phyloP scores from a whole-genome alignment of 495 filamentous ascomycete species.

The Sporormia fimetaria region DNA sequence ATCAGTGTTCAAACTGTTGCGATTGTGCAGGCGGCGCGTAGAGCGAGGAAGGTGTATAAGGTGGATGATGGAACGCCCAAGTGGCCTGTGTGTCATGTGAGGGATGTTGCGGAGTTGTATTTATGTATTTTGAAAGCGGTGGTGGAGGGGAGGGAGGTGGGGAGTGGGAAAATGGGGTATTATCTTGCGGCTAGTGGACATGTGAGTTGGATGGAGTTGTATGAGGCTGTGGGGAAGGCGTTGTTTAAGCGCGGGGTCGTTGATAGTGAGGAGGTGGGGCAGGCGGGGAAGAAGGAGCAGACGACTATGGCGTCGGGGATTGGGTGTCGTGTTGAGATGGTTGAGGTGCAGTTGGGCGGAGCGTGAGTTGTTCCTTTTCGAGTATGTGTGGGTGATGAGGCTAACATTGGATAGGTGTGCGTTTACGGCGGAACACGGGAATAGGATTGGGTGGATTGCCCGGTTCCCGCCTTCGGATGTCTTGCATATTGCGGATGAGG shows the following conservation, averaged over 20 bases:
- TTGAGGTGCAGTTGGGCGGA: constrained; percentile 34
- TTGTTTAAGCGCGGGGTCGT: constrained; percentile 34
- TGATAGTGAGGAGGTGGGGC: constrained; percentile 27
- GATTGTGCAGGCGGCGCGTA: constrained; percentile 37
- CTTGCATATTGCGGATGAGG: constrained; percentile 32
- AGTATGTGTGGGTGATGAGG: not conserved
- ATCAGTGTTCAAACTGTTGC: constrained; percentile 42
- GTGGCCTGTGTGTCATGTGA: constrained; percentile 42
- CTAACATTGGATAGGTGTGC: constrained; percentile 28
- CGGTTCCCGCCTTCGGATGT: constrained; percentile 34
- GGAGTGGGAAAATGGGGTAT: constrained; percentile 37
- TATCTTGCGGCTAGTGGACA: constrained; percentile 40
- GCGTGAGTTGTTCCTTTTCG: constrained; percentile 26
- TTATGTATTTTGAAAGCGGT: constrained; percentile 36
- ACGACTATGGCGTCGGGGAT: constrained; percentile 35
- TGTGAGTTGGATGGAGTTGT: constrained; percentile 40
- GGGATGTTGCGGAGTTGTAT: constrained; percentile 37
- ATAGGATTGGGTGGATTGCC: constrained; percentile 36
- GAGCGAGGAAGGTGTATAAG: constrained; percentile 31
- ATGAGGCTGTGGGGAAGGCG: constrained; percentile 33
- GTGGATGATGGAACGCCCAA: constrained; percentile 32
- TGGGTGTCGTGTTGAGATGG: constrained; percentile 24
- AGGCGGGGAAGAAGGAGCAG: constrained; percentile 30
- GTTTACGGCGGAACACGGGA: constrained; percentile 32
- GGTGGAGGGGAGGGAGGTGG: constrained; percentile 31